Evolutionary conservation across 1,284 basidiomycete genomes (phyloP).

Genomic region (Cerioporus squamosus): DNA sequence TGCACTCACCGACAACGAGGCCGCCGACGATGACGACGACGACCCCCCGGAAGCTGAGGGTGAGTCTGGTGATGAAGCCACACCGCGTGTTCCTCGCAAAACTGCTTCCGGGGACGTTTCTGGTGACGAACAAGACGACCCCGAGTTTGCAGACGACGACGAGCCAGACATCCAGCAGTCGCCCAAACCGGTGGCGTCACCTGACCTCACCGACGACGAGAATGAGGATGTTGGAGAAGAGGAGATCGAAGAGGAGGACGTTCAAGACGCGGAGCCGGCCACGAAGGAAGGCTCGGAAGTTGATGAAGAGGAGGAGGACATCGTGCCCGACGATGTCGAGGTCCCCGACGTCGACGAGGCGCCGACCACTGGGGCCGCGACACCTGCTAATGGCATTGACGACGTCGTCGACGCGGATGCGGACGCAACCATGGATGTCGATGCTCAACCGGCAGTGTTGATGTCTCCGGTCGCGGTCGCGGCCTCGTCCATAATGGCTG

Average conservation of each 20-base stretch:
- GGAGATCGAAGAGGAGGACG: slow-evolving; percentile 33
- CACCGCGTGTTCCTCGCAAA: not conserved
- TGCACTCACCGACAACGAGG: slow-evolving; percentile 24
- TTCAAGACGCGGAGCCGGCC: slow-evolving; percentile 24
- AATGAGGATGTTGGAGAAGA: slow-evolving; percentile 30
- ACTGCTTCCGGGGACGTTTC: slow-evolving; percentile 24
- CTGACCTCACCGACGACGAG: slow-evolving; percentile 31
- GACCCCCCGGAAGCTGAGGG: slow-evolving; percentile 18
- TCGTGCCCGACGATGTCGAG: slow-evolving; percentile 39
- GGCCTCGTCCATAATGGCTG: slow-evolving; percentile 57
- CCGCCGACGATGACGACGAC: slow-evolving; percentile 25
- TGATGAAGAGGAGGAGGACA: slow-evolving; percentile 35
- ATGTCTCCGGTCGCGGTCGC: slow-evolving; percentile 45
- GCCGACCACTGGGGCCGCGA: slow-evolving; percentile 19
- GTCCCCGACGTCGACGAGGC: slow-evolving; percentile 36
- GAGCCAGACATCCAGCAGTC: slow-evolving; percentile 18
- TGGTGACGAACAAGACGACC: slow-evolving; percentile 35
- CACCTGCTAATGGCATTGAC: slow-evolving; percentile 27
- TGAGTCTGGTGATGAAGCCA: slow-evolving; percentile 21
- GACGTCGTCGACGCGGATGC: slow-evolving; percentile 32
- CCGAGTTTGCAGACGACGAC: slow-evolving; percentile 30
- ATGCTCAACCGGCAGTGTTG: slow-evolving; percentile 44
- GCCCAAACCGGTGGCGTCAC: slow-evolving; percentile 26
- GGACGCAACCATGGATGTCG: slow-evolving; percentile 38
- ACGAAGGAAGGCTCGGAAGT: slow-evolving; percentile 30